Base-by-base conservation (phyloP, 2,329 filamentous ascomycete genomes). In the Penicillium sp. region DNA sequence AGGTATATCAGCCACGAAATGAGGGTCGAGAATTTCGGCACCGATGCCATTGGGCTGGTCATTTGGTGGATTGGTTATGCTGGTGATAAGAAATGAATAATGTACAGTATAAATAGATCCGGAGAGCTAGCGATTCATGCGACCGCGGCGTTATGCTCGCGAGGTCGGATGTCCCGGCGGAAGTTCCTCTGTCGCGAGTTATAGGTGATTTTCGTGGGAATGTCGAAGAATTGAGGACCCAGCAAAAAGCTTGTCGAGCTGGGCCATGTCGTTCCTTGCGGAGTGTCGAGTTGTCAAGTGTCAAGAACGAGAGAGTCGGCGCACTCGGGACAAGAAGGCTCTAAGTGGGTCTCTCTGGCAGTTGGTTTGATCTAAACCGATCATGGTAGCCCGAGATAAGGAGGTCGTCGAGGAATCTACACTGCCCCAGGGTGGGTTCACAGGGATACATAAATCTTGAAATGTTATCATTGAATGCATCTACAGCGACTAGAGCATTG, bases 1-100 rank as follows among this genome's bases (percentile, higher is more conserved):
- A 70, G 62, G 55, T 73, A 73, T 43, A 73, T 61, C 44, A 67
- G 44, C 60, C 67, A 72, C 30, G 64, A 60, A n/a, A 72, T 48
- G 24, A 71, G 3, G 5, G 65, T 69, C 5, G 68, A 70, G 32
- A 65, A 42, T 29, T 60, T 68, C n/a, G 64, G 61, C 5, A 62
- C 15, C 13, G 63, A 54, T 13, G 62, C 49, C 64, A 68, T 68
- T 37, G 27, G 34, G 29, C 17, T 36, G 26, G 20, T 20, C 44
- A 17, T 15, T 27, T 27, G 24, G 21, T 12, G 9, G 21, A 26
- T 17, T 26, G 5, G n/a, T 36, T 46, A 45, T 29, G 26, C 24
- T 39, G 13, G 40, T n/a, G 30, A 49, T 23, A 24, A 32, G 44
- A 40, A 41, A 30, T 47, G n/a, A 34, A 45, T 30, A 45, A 32